Conservation (phyloP, 2,329 filamentous ascomycete species). For the Aspergillus terreus region DNA sequence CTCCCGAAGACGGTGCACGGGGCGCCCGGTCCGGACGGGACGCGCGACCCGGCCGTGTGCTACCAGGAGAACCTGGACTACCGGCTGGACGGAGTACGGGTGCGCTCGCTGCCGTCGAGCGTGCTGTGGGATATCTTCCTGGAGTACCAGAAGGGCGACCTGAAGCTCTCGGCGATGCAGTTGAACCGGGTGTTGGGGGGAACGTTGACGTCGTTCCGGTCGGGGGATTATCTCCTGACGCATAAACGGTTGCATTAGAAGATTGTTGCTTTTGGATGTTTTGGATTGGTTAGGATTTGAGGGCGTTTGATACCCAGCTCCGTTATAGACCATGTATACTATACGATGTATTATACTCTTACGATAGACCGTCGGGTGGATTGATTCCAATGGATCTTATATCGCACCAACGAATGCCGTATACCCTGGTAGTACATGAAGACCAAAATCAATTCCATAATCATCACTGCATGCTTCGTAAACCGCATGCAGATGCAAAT, state of each 20-base stretch:
- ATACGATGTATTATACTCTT: not conserved
- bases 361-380: not conserved
- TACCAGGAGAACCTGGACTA: constrained; percentile 32
- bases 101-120: constrained; percentile 26
- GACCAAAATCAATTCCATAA: not conserved
- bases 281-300: not conserved
- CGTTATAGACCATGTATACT: no score
- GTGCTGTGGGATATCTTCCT: constrained; percentile 34
- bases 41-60: constrained; percentile 16
- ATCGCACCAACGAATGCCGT: no score
- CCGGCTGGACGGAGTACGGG: constrained; percentile 28
- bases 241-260: not conserved
- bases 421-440: not conserved
- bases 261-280: not conserved
- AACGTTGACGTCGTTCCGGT: constrained; percentile 23
- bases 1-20: constrained; percentile 17
- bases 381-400: no score
- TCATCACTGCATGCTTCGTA: no score
- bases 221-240: constrained; percentile 11
- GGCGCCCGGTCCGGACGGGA: not conserved
- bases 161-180: constrained; percentile 17
- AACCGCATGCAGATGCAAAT: no score
- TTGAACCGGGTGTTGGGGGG: constrained; percentile 28
- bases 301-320: no score
- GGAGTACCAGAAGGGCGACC: constrained; percentile 32